These are phyloP conservation scores for Acer saccharum DNA, from an alignment of 345 rosid species.

Conservation along the genomic window DNA sequence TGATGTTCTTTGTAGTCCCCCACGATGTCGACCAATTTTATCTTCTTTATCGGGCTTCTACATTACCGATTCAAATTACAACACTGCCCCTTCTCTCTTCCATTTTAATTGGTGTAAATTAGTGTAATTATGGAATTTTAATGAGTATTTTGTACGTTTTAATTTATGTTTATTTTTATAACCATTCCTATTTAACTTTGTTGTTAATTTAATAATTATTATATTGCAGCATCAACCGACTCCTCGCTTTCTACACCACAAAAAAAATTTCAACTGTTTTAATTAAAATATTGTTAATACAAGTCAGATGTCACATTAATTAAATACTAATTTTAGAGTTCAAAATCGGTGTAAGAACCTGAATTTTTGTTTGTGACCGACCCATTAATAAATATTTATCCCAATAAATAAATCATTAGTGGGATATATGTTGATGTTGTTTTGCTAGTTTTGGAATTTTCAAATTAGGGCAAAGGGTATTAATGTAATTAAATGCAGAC, in stretches of 20 bases:
- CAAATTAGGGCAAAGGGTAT: not conserved
- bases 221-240: not conserved
- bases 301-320: not conserved
- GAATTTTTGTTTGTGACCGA: no score
- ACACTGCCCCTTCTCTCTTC: not conserved
- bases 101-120: no score
- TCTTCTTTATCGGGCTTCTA: not conserved
- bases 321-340: not conserved
- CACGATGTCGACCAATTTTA: constrained; percentile 8
- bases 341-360: no score
- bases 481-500: not conserved
- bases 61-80: not conserved
- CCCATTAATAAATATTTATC: no score
- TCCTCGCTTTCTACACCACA: not conserved
- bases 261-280: not conserved
- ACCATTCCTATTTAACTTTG: not conserved
- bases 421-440: no score
- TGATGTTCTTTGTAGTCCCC: constrained; percentile 9
- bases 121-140: not conserved
- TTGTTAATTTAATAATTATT: not conserved
- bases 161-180: not conserved
- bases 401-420: no score
- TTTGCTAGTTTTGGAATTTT: not conserved
- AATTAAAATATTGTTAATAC: not conserved
- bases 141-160: not conserved